These are phyloP conservation scores for Hypomyces rosellus DNA, from an alignment of 2,329 filamentous ascomycete genomes.

Conservation along the genomic window DNA sequence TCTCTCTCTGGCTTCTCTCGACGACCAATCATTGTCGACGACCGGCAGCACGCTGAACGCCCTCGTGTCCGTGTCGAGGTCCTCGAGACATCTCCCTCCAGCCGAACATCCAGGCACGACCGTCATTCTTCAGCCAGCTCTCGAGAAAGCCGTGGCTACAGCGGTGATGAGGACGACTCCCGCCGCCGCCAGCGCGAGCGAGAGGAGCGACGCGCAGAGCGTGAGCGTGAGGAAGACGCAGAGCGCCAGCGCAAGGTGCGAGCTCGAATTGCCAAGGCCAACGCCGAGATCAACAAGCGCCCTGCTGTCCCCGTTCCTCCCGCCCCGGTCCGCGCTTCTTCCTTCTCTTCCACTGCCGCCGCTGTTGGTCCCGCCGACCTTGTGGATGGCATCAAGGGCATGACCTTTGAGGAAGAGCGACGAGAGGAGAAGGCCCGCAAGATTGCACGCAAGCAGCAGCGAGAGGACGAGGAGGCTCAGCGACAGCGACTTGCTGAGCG, in stretches of 20 bases:
- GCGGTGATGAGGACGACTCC: constrained; percentile 21
- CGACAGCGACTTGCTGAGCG: constrained; percentile 34
- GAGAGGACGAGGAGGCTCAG: constrained; percentile 32
- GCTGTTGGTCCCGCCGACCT: constrained; percentile 24
- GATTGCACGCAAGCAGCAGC: constrained; percentile 19
- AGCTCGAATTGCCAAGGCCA: constrained; percentile 34
- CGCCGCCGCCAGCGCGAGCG: constrained; percentile 19
- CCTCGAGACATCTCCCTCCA: constrained; percentile 21
- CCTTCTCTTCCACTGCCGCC: constrained; percentile 20
- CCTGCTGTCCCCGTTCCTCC: constrained; percentile 24
- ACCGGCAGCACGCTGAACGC: constrained; percentile 23
- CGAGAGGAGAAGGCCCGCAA: constrained; percentile 26
- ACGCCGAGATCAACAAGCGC: constrained; percentile 36
- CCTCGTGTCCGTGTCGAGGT: constrained; percentile 33
- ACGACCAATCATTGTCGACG: constrained; percentile 34
- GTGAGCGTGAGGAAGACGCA: constrained; percentile 23
- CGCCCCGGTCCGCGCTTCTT: constrained; percentile 17
- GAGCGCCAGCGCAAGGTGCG: constrained; percentile 22
- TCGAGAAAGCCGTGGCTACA: constrained; percentile 24
- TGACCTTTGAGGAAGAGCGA: constrained; percentile 27
- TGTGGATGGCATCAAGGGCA: constrained; percentile 24
- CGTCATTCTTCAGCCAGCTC: constrained; percentile 32
- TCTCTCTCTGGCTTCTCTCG: constrained; percentile 16
- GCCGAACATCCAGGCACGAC: constrained; percentile 24
- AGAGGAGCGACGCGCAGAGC: constrained; percentile 17